Percentiles rank a stretch among this genome's conserved stretches.
These are phyloP conservation scores for Darksidea phi DNA, from an alignment of 495 filamentous ascomycete genomes.

Conservation along the genomic window DNA sequence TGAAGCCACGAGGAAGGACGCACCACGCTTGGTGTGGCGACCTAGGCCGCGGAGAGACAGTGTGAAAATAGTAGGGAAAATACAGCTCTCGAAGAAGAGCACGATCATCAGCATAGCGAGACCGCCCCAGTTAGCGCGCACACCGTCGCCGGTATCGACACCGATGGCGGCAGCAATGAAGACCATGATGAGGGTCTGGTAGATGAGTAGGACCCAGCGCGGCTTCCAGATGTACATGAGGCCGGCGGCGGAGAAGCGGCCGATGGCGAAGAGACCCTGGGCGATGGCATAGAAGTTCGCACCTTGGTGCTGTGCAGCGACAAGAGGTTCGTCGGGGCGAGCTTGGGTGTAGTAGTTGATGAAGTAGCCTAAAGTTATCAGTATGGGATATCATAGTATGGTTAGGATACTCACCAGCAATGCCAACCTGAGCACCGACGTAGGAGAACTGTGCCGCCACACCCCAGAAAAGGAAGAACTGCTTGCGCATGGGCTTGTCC, in stretches of 20 bases:
- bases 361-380: conserved; percentile 42
- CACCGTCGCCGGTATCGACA: conserved; percentile 45
- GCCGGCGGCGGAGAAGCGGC: conserved; percentile 59
- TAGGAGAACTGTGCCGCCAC: conserved; percentile 68
- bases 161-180: conserved; percentile 59
- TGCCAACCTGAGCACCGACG: conserved; percentile 64
- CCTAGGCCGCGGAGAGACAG: conserved; percentile 68
- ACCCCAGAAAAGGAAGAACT: conserved; percentile 67
- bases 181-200: conserved; percentile 46
- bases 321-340: conserved; percentile 25
- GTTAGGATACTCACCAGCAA: conserved; percentile 11
- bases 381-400: too few species aligned
- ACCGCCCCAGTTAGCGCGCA: conserved; percentile 42
- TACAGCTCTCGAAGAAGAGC: conserved; percentile 61
- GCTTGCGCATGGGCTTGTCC: conserved; percentile 48
- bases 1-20: conserved; percentile 64
- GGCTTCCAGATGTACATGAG: conserved; percentile 48
- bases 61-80: conserved; percentile 71
- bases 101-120: conserved; percentile 62
- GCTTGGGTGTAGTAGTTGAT: conserved; percentile 50
- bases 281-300: conserved; percentile 62
- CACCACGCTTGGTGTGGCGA: conserved; percentile 66
- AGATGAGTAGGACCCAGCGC: conserved; percentile 40
- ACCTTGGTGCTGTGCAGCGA: conserved; percentile 26
- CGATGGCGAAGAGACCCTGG: conserved; percentile 65